Evolutionary conservation across 2,329 filamentous ascomycete species (phyloP).

Genomic region (Neophaeococcomyces mojaviensis): DNA sequence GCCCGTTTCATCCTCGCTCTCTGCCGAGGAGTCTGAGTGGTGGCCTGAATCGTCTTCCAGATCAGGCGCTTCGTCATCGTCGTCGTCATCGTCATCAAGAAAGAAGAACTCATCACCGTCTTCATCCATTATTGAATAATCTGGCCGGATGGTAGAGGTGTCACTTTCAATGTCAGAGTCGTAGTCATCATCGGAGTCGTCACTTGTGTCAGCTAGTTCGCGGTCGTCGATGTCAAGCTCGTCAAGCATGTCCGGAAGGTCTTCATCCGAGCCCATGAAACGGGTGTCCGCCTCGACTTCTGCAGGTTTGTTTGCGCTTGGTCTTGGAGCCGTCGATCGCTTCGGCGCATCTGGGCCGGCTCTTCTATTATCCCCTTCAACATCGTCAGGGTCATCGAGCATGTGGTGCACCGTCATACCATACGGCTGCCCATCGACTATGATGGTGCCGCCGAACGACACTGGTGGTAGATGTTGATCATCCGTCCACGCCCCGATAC

Average conservation of each 20-base stretch:
- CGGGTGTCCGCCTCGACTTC: slow-evolving; percentile 26
- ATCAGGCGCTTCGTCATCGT: slow-evolving; percentile 47
- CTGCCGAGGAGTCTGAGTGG: slow-evolving; percentile 35
- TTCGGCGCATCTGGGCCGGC: slow-evolving; percentile 26
- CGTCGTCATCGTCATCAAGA: slow-evolving; percentile 36
- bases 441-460: slow-evolving; percentile 78
- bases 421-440: slow-evolving; percentile 76
- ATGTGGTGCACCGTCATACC: slow-evolving; percentile 98
- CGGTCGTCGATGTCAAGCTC: slow-evolving; percentile 27
- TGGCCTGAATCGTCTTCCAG: slow-evolving; percentile 32
- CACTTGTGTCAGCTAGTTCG: slow-evolving; percentile 48
- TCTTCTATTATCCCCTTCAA: slow-evolving; percentile 31
- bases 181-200: slow-evolving; percentile 39
- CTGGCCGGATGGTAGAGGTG: slow-evolving; percentile 21
- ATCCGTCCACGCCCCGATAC: slow-evolving; percentile 83
- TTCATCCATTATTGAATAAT: slow-evolving; percentile 31
- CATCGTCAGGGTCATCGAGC: slow-evolving; percentile 61
- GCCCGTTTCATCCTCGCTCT: slow-evolving; percentile 40
- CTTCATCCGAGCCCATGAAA: slow-evolving; percentile 32
- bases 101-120: slow-evolving; percentile 37
- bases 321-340: slow-evolving; percentile 37
- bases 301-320: slow-evolving; percentile 28
- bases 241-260: slow-evolving; percentile 27
- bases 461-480: slow-evolving; percentile 82
- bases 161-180: slow-evolving; percentile 19